Percentiles rank a stretch among this genome's conserved stretches.
Conservation (phyloP, 805 yeast species). For the Saturnispora zaruensis region DNA sequence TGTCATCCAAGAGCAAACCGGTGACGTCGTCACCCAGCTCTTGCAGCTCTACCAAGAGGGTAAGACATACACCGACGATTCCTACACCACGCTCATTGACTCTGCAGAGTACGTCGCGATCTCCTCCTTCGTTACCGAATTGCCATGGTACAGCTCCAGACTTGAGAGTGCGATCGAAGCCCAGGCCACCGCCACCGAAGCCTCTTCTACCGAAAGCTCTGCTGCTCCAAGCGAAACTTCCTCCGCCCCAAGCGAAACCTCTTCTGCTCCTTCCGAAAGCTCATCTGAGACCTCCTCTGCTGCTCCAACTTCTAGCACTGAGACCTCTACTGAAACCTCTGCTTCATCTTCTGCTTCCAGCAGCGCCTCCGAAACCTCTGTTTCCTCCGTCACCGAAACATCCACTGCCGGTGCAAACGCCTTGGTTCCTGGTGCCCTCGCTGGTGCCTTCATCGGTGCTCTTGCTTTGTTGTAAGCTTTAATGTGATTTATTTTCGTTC, state of each 20-base stretch:
- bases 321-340: no score
- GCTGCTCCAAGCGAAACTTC: slow-evolving; percentile 12
- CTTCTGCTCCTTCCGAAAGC: slow-evolving; percentile 10
- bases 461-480: slow-evolving; percentile 20
- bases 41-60: slow-evolving; percentile 27
- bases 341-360: slow-evolving; percentile 5
- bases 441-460: slow-evolving; percentile 16
- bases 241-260: slow-evolving; percentile 8
- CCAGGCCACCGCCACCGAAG: slow-evolving; percentile 5
- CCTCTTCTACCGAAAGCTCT: slow-evolving; percentile 8
- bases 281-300: slow-evolving; percentile 9
- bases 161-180: slow-evolving; percentile 16
- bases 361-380: slow-evolving; percentile 6
- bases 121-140: slow-evolving; percentile 24
- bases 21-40: slow-evolving; percentile 24
- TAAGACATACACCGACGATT: slow-evolving; percentile 35
- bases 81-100: slow-evolving; percentile 35
- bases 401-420: slow-evolving; percentile 15
- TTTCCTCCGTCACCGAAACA: slow-evolving; percentile 4
- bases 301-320: slow-evolving; percentile 5
- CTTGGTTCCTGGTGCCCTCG: slow-evolving; percentile 15
- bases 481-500: not conserved
- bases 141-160: slow-evolving; percentile 31
- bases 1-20: slow-evolving; percentile 25
- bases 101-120: slow-evolving; percentile 14